phyloP scores from a whole-genome alignment of 2,329 filamentous ascomycete genomes.

The Rutstroemia sp. region DNA sequence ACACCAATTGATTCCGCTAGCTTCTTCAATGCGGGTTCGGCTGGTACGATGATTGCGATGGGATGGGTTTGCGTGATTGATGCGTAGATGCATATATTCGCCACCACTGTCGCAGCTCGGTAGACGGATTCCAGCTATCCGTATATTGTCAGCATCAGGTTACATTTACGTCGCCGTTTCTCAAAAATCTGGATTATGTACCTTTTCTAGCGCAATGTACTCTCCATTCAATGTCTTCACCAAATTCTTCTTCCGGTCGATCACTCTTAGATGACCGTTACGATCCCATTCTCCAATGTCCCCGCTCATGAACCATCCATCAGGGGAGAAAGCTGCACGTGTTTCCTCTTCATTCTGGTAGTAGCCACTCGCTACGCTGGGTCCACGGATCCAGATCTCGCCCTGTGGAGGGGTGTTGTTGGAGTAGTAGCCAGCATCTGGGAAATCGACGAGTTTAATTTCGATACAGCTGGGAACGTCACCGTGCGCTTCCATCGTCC shows the following conservation, averaged over 20 bases:
- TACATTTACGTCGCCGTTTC: too few species aligned
- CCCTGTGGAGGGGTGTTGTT: constrained; percentile 55
- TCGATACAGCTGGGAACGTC: constrained; percentile 70
- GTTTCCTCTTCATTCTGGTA: constrained; percentile 67
- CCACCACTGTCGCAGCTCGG: constrained; percentile 65
- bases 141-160: not conserved
- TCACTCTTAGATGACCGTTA: constrained; percentile 80
- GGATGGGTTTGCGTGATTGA: constrained; percentile 67
- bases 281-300: constrained; percentile 75
- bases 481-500: constrained; percentile 68
- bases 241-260: constrained; percentile 46
- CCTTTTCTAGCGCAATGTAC: constrained; percentile 91
- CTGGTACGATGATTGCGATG: constrained; percentile 68
- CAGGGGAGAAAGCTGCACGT: constrained; percentile 59
- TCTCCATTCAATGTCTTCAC: constrained; percentile 72
- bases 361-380: constrained; percentile 76
- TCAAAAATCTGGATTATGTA: not conserved
- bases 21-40: not conserved
- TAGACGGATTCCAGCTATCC: constrained; percentile 74
- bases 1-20: constrained; percentile 1
- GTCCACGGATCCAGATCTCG: constrained; percentile 72
- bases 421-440: constrained; percentile 71
- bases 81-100: constrained; percentile 82
- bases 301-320: constrained; percentile 87
- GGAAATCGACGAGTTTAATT: constrained; percentile 82